phyloP scores from a whole-genome alignment of 441 rosid species.

The Bruguiera hainesii region DNA sequence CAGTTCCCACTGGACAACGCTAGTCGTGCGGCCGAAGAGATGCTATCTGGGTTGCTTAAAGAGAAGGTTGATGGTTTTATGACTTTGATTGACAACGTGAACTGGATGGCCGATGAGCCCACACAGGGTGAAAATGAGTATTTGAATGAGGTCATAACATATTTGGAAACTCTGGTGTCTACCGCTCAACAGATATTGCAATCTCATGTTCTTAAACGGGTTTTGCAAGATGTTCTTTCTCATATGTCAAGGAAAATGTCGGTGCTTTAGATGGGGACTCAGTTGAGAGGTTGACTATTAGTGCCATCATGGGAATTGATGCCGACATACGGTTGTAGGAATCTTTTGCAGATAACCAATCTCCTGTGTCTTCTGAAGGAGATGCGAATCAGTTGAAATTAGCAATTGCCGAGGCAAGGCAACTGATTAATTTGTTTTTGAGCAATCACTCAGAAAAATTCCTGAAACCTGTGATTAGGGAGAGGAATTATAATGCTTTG shows the following conservation, averaged over 20 bases:
- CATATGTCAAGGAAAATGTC: conserved; percentile 77
- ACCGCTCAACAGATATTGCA: conserved; percentile 95
- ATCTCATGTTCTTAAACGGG: conserved; percentile 66
- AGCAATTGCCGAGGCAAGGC: conserved; percentile 77
- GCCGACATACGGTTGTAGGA: conserved; percentile 73
- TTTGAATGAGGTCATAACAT: conserved; percentile 85
- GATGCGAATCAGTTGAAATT: conserved; percentile 75
- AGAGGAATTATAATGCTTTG: conserved; percentile 71
- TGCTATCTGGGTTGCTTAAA: conserved; percentile 85
- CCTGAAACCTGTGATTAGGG: conserved; percentile 75
- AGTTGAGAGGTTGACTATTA: conserved; percentile 74
- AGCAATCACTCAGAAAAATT: conserved; percentile 90
- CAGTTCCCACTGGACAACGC: conserved; percentile 75
- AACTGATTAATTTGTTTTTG: conserved; percentile 70
- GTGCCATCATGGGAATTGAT: conserved; percentile 75
- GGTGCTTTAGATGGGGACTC: conserved; percentile 63
- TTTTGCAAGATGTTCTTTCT: conserved; percentile 66
- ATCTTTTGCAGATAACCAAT: conserved; percentile 73
- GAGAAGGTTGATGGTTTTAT: conserved; percentile 86
- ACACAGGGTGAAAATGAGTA: conserved; percentile 77
- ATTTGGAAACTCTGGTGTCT: conserved; percentile 85
- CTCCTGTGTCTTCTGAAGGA: conserved; percentile 62
- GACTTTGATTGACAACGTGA: conserved; percentile 86
- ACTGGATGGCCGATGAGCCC: conserved; percentile 86
- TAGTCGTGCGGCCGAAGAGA: conserved; percentile 83